Evolutionary conservation across 306 rosid species (phyloP), one percentile per base, ranked within the genome.

Genomic region (Delonix regia): DNA sequence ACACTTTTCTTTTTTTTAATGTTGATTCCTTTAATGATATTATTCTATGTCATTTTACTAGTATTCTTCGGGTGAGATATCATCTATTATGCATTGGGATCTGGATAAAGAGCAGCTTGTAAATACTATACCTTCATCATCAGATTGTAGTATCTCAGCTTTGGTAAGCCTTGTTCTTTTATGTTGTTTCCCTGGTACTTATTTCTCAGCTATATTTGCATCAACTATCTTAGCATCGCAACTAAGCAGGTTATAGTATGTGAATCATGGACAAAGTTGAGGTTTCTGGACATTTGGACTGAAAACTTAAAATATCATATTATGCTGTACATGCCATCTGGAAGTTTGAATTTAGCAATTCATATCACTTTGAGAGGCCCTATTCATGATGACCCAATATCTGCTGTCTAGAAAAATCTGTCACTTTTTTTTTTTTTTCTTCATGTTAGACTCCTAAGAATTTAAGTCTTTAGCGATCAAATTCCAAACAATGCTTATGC

Each of bases 121-220:
- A 77, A 89, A 87, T 82, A 25, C 94, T 85, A 85, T 91, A 83
- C 83, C 92, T 84, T 91, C 97, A 65, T 83, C 93, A 16, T 89
- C 99, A n/a, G 97, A 91, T 59, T 91, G 98, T 89, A 91, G 92
- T 80, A 86, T 93, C 81, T 90, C 99, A 74, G 98, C 98, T 0
- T 71, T 96, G 96, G 99, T 96, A 85, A 88, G 96, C 56, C 45
- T 62, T 21, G 21, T 22, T 77, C 48, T 0, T 60, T 62, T 4
- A 25, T 16, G 1, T 75, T 62, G 72, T 76, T 33, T 65, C 39
- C 15, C 47, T 76, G 77, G 39, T 45, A 63, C 47, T 55, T 48
- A 65, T 70, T 63, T 34, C 69, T 36, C 8, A 27, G 47, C 7
- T 75, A 74, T 69, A 14, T 57, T 60, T 69, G 61, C 65, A 39